Evolutionary conservation across 371 early-diverging fungal genomes (phyloP), one percentile per base, ranked within the genome.

Genomic region (Rhizopus delemar): DNA sequence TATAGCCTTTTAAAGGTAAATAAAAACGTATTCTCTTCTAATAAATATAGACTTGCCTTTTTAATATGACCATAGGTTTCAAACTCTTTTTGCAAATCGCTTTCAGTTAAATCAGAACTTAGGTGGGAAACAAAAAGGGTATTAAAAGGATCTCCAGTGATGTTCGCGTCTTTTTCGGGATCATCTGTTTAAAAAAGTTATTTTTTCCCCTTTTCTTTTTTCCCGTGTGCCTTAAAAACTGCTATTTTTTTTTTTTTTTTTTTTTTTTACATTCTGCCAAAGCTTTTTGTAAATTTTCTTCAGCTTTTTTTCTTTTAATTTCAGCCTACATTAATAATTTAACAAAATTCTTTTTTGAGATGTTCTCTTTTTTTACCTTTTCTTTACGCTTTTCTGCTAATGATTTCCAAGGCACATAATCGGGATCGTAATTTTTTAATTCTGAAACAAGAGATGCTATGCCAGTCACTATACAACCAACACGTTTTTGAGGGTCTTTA

Each of bases 71-170:
- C 98, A 70, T 88, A 97, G 46, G 71, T 62, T 38, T 93, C 91
- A 72, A 98, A 95, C 62, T 89, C 94, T 46, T 81, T 75, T 31
- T 82, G 73, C 46, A 98, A 77, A 33, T 88, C 86, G 60, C 87
- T 83, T 65, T 97, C 97, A 36, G 92, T 89, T 33, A 88, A 75
- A 39, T 91, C 86, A 66, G 91, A 92, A 66, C 84, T 85, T 78
- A 97, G 75, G 28, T 95, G 87, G n/a, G 87, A 88, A 0, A 97
- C 88, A 61, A 96, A 91, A 4, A 96, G 71, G 8, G 97, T 96
- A 64, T 93, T 92, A 85, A 92, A 97, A 6, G 98, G 93, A 71
- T 97, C 94, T 16, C 90, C 88, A 9, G 80, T 80, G n/a, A 86
- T 84, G 6, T 85, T 77, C 13, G 77, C 72, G 62, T 92, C 88